Percentiles rank a stretch among this genome's conserved stretches.
Evolutionary conservation across 345 rosid genomes (phyloP).

Genomic region (Euphorbia tirucalli): DNA sequence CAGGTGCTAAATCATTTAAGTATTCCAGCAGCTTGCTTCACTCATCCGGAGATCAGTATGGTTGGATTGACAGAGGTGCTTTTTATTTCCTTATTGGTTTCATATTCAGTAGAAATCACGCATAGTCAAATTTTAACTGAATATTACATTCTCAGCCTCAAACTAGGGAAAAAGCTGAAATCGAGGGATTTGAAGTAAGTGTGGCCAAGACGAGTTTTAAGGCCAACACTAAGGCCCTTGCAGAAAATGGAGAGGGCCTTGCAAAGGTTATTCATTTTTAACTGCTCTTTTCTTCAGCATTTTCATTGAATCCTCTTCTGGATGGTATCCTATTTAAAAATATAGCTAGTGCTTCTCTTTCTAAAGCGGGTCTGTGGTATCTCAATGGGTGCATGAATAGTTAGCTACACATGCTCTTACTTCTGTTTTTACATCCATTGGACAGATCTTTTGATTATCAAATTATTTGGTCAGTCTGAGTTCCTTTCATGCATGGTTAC

Average conservation of each 20-base stretch:
- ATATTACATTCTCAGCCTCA: slow-evolving; percentile 61
- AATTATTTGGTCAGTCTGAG: too few species aligned
- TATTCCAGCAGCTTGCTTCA: slow-evolving; percentile 99
- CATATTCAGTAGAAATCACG: neutral
- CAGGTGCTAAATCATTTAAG: slow-evolving; percentile 88
- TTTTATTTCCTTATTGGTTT: slow-evolving; percentile 1
- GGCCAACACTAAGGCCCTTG: slow-evolving; percentile 97
- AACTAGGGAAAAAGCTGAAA: slow-evolving; percentile 91
- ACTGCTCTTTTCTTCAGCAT: slow-evolving; percentile 3
- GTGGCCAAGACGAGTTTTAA: slow-evolving; percentile 94
- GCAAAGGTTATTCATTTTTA: slow-evolving; percentile 70
- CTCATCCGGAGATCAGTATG: slow-evolving; percentile 99
- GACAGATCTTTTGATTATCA: neutral
- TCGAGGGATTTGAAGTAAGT: slow-evolving; percentile 88
- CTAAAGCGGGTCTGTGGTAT: too few species aligned
- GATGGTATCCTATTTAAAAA: slow-evolving; percentile 1
- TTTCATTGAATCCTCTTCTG: neutral
- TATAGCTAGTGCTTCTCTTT: neutral
- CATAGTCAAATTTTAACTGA: slow-evolving; percentile 12
- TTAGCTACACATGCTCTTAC: neutral
- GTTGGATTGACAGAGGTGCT: slow-evolving; percentile 96
- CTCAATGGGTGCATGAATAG: too few species aligned
- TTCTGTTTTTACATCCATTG: neutral
- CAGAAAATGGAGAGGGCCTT: slow-evolving; percentile 96
- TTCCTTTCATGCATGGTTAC: too few species aligned